These are phyloP conservation scores for Trichosporon coremiiforme DNA, from an alignment of 1,284 basidiomycete genomes.

Conservation along the genomic window DNA sequence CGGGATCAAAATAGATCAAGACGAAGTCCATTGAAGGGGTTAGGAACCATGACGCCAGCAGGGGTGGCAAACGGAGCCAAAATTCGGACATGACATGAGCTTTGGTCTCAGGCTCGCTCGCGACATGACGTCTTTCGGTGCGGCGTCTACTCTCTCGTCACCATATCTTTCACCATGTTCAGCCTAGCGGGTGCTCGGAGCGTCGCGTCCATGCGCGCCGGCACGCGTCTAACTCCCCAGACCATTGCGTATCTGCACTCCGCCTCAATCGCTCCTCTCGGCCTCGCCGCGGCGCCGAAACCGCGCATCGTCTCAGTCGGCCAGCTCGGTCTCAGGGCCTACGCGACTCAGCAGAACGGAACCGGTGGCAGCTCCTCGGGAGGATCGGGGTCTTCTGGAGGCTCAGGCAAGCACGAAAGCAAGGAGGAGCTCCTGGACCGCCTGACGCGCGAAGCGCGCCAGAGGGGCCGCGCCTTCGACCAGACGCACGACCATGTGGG, in stretches of 20 bases:
- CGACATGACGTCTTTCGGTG: constrained; percentile 7
- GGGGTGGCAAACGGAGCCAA: constrained; percentile 15
- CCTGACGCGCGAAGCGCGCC: constrained; percentile 32
- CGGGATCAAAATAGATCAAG: not conserved
- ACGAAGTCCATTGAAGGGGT: not conserved
- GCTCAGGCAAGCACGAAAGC: constrained; percentile 20
- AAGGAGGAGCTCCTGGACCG: constrained; percentile 41
- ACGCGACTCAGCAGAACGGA: constrained; percentile 1
- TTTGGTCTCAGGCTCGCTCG: not conserved
- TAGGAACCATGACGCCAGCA: not conserved
- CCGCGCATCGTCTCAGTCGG: not conserved
- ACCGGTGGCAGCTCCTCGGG: too few relatives aligned
- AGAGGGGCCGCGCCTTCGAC: constrained; percentile 28
- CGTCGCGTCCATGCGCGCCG: not conserved
- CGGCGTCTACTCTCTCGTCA: not conserved
- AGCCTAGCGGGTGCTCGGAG: not conserved
- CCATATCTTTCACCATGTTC: not conserved
- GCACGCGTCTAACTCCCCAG: not conserved
- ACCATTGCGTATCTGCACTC: not conserved
- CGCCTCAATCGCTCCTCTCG: not conserved
- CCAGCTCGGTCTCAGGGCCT: not conserved
- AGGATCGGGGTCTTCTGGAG: too few relatives aligned
- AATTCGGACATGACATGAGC: not conserved
- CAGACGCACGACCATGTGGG: constrained; percentile 61
- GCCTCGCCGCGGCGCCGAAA: not conserved